Evolutionary conservation across 2,329 filamentous ascomycete genomes (phyloP), one percentile per base, ranked within the genome.

Genomic region (Cladophialophora chaetospira): DNA sequence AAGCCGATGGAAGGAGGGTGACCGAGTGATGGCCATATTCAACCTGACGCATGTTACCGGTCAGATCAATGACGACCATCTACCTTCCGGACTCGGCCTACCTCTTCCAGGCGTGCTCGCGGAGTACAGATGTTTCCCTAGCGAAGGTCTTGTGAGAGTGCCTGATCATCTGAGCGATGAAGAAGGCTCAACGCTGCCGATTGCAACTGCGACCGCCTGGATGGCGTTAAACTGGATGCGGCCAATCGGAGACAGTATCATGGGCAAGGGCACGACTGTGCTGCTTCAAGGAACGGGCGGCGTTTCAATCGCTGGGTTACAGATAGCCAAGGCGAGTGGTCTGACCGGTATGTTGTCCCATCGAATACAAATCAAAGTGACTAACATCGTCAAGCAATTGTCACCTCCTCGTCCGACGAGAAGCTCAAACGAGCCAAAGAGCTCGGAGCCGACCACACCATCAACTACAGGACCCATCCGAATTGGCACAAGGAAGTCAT

Each of bases 161-260:
- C 77, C 78, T 1, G 0, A 68, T 72, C 33, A 68, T 58, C 44
- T 73, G 64, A 76, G 81, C 36, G 63, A 60, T 2, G 71, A 75
- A 53, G 72, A 74, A 62, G 73, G 75, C 0, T 65, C 69, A 8
- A 70, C 77, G 6, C 60, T 77, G 9, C 74, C 74, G 11, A 76
- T 79, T 40, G 78, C 77, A 3, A 65, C 69, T 45, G 73, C 82
- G 2, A 80, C 77, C 5, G 78, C 73, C 1, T 81, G 78, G 76
- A 79, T 75, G 67, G 70, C 73, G 3, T 69, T 82, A 44, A 78
- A 77, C 64, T 74, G 74, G 4, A 73, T 52, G 78, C 82, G 64
- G 74, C 75, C n/a, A 77, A 72, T 67, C 55, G 36, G 36, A 66
- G 1, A 67, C 72, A 2, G 64, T 76, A 57, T 71, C 69, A 8